Conservation (phyloP, 108 stramenopile genomes). For the Mediolabrus comicus region DNA sequence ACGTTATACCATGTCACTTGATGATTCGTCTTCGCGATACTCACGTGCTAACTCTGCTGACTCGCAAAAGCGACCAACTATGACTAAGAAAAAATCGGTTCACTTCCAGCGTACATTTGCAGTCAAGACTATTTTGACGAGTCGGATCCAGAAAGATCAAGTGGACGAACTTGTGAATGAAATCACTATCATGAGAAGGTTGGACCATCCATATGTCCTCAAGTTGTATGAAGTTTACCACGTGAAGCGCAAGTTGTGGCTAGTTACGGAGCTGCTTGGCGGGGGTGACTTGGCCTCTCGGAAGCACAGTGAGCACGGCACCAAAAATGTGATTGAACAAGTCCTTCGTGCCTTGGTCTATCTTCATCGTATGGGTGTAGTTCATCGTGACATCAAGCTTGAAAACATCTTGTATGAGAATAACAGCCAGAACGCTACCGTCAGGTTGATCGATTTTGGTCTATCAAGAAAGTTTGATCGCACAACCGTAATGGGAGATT, state of each 20-base stretch:
- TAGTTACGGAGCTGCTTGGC: conserved; percentile 70
- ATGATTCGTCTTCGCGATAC: background rate
- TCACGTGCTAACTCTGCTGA: background rate
- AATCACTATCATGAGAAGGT: conserved; percentile 54
- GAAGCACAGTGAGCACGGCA: conserved; percentile 63
- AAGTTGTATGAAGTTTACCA: conserved; percentile 77
- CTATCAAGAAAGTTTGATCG: conserved; percentile 44
- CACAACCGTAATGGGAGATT: conserved; percentile 33
- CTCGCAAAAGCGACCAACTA: background rate
- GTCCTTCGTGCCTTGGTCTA: conserved; percentile 65
- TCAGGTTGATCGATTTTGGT: conserved; percentile 82
- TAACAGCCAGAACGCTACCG: conserved; percentile 21
- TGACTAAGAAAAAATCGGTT: conserved; percentile 29
- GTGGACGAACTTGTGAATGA: conserved; percentile 53
- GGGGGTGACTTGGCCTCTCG: conserved; percentile 76
- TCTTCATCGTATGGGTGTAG: conserved; percentile 63
- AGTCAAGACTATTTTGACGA: conserved; percentile 56
- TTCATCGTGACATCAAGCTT: conserved; percentile 80
- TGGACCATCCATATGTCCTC: conserved; percentile 79
- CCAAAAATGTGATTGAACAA: conserved; percentile 57
- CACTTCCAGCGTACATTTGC: conserved; percentile 54
- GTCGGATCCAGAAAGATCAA: conserved; percentile 41
- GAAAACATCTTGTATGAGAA: conserved; percentile 66
- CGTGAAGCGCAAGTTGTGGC: conserved; percentile 56
- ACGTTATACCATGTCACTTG: too few relatives aligned